These are phyloP conservation scores for Cytauxzoon felis DNA, from an alignment of 169 alveolate genomes.

Conservation along the genomic window DNA sequence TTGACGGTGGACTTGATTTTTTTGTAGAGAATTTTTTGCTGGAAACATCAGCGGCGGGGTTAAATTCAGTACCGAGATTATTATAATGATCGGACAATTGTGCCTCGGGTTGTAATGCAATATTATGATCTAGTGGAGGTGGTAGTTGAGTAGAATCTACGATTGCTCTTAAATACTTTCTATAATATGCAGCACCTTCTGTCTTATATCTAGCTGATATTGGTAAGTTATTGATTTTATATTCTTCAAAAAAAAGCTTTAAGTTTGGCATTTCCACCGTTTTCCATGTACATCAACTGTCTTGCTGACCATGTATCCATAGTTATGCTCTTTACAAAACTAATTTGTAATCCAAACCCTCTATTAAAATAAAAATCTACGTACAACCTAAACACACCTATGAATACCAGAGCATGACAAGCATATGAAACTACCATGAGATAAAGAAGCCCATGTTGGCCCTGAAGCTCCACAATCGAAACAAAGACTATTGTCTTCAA, in stretches of 20 bases:
- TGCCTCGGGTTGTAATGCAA: constrained; percentile 44
- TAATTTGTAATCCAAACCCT: constrained; percentile 88
- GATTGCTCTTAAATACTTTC: constrained; percentile 44
- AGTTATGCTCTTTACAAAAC: constrained; percentile 88
- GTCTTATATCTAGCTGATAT: constrained; percentile 69
- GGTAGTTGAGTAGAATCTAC: constrained; percentile 58
- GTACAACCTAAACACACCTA: constrained; percentile 27
- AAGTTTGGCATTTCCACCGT: constrained; percentile 74
- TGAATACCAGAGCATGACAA: constrained; percentile 89
- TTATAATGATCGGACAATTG: constrained; percentile 7
- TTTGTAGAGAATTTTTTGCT: not conserved
- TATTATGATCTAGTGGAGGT: constrained; percentile 35
- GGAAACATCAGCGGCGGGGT: not conserved
- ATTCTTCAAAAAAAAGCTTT: constrained; percentile 65
- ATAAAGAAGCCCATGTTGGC: constrained; percentile 95
- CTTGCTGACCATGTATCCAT: constrained; percentile 92
- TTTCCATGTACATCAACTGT: constrained; percentile 78
- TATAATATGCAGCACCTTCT: constrained; percentile 76
- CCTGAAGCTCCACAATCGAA: constrained; percentile 80
- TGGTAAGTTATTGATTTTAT: constrained; percentile 66
- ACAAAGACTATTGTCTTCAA: constrained; percentile 59
- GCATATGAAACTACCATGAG: constrained; percentile 91
- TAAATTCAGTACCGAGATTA: not conserved
- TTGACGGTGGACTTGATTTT: not conserved
- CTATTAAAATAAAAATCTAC: constrained; percentile 1